Base-by-base conservation (phyloP, 2,329 filamentous ascomycete species). In the Monilinia aucupariae region DNA sequence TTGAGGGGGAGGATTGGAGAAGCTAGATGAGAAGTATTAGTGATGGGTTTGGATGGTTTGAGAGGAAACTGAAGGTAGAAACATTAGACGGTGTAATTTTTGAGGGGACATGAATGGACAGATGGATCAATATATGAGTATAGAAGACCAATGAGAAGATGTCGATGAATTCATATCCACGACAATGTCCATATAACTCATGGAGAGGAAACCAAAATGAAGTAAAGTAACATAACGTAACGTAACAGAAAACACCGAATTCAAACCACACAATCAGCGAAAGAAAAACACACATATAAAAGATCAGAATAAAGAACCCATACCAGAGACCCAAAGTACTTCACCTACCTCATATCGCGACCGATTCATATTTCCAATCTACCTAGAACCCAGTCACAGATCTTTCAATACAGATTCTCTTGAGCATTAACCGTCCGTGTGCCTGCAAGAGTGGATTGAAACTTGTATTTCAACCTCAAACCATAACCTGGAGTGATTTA, bases 301-400 rank as follows among this genome's bases (percentile, higher is more conserved):
- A 47, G 47, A n/a, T 22, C 22, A n/a, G 32, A n/a, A 6, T 30
- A 30, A 30, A 20, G 41, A 61, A 37, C 20, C 1, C 27, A 15
- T 15, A 20, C 5, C 10, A 48, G 54, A 34, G 22, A 61, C 22
- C 2, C 25, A 49, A 27, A 32, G 8, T 43, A 68, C 68, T 61
- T 64, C 71, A 6, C 27, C 70, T 7, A 66, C 59, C 53, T 72
- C 68, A 56, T 71, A 72, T 43, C 69, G 64, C 47, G 66, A 59
- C 3, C 69, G 64, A 65, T 53, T 70, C 70, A 71, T 71, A 32
- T 51, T 48, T 22, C n/a, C 34, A 34, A 10, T 30, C 39, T n/a
- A n/a, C 12, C 6, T 17, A 17, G 6, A 32, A 43, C 13, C 25
- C 3, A 30, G 27, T 3, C 6, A 27, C 20, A 6, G 5, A 25